Percentiles rank a stretch among this genome's conserved stretches.
Conservation (phyloP, 805 yeast species). For the Wickerhamia fluorescens region DNA sequence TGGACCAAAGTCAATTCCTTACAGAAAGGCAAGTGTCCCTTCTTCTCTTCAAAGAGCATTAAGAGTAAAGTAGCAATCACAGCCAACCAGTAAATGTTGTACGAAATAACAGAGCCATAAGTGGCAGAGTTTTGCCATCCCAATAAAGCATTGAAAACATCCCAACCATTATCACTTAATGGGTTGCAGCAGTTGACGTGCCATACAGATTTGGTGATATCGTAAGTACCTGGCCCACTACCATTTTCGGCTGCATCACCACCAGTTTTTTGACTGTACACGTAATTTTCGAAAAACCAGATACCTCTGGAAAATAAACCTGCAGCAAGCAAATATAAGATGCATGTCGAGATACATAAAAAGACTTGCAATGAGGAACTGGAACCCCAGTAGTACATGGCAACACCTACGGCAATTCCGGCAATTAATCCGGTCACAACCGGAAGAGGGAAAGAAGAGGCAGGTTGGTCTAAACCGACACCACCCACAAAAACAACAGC, state of each 20-base stretch:
- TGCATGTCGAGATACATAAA: constrained; percentile 79
- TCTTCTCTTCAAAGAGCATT: constrained; percentile 78
- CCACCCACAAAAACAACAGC: constrained; percentile 42
- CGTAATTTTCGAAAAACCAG: constrained; percentile 78
- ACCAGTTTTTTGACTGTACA: constrained; percentile 63
- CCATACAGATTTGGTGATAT: constrained; percentile 75
- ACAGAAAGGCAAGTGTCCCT: constrained; percentile 71
- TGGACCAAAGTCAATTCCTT: constrained; percentile 31
- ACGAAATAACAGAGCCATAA: constrained; percentile 82
- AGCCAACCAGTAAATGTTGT: constrained; percentile 82
- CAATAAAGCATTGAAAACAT: constrained; percentile 84
- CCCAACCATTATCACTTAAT: constrained; percentile 90
- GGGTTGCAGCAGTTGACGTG: constrained; percentile 98
- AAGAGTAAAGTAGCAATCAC: constrained; percentile 48
- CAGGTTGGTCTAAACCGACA: constrained; percentile 36
- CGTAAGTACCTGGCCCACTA: constrained; percentile 91
- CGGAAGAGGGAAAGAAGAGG: constrained; percentile 85
- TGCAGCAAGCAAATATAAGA: constrained; percentile 83
- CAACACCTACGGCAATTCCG: constrained; percentile 64
- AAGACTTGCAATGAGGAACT: constrained; percentile 78
- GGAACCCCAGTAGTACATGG: constrained; percentile 79
- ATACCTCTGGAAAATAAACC: constrained; percentile 91
- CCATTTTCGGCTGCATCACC: constrained; percentile 95
- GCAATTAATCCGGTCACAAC: constrained; percentile 80
- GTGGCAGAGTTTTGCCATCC: constrained; percentile 99